Conservation (phyloP, 345 rosid genomes). For the Lagerstroemia speciosa region DNA sequence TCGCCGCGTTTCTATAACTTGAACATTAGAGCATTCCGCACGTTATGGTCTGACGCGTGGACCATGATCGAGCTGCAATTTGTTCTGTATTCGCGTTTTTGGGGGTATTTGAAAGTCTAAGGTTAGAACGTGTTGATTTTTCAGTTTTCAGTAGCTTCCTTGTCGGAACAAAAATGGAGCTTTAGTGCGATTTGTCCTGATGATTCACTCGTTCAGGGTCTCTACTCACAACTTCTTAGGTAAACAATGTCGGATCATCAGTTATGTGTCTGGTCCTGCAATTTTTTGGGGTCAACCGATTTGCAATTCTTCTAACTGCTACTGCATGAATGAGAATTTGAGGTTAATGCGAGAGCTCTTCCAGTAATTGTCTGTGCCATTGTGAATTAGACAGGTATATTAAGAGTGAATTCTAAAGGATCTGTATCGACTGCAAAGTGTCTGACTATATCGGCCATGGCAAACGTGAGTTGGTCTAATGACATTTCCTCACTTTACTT, state of each 20-base stretch:
- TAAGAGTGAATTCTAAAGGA: neutral
- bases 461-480: slow-evolving; percentile 1
- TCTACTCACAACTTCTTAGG: neutral
- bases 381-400: slow-evolving; percentile 20
- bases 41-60: no score
- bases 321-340: neutral
- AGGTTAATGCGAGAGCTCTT: neutral
- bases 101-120: neutral
- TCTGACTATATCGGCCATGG: slow-evolving; percentile 3
- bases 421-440: neutral
- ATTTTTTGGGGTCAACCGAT: neutral
- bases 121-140: neutral
- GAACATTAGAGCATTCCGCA: no score
- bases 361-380: slow-evolving; percentile 12
- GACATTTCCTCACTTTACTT: neutral
- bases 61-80: no score
- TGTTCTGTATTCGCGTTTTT: no score
- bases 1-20: no score
- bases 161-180: neutral
- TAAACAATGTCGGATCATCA: neutral
- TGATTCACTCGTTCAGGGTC: neutral
- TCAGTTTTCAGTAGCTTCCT: neutral
- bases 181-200: neutral
- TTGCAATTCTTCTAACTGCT: neutral
- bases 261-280: neutral